Evolutionary conservation across 169 alveolate species (phyloP), one percentile per base, ranked within the genome.

Genomic region (Plasmodium blacklocki): DNA sequence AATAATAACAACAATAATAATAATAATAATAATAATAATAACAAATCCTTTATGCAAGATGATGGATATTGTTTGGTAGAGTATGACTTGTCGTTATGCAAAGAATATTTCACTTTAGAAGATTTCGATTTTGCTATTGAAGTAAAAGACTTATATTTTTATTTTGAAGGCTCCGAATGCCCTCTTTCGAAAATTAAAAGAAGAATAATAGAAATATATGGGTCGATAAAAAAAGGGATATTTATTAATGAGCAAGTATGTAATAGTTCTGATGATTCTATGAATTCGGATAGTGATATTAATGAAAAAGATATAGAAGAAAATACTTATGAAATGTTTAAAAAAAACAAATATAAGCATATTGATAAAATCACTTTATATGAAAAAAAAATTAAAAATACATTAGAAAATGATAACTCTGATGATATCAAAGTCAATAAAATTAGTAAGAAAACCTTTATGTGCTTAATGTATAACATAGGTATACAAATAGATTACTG

Each of bases 181-280:
- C 78, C 92, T 1, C 73, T 71, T 62, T 71, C 92, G 1, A 86
- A 86, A 86, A 86, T 86, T 18, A 86, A 86, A 72, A 60, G 92
- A 66, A 86, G 92, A 72, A 86, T 86, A 43, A 64, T 86, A 52
- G 92, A 86, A 64, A 86, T 86, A 29, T 86, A 86, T 73, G 92
- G 92, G 26, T 60, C 88, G 5, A 15, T 86, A 23, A 86, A 86
- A 72, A 70, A 32, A 3, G 87, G 76, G 15, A 1, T 86, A 21
- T 2, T 86, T 58, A 58, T 86, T 26, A 71, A 60, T 66, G 47
- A 66, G 8, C 88, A 86, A 72, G 63, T 45, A 23, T 68, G 83
- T 63, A 70, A 85, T 9, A 43, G 68, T 78, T 11, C 8, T 23
- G 43, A 80, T 39, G 83, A 68, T 43, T 32, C 56, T 9, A 80